Conservation (phyloP, 2,329 filamentous ascomycete genomes). For the Paecilomyces formosus region DNA sequence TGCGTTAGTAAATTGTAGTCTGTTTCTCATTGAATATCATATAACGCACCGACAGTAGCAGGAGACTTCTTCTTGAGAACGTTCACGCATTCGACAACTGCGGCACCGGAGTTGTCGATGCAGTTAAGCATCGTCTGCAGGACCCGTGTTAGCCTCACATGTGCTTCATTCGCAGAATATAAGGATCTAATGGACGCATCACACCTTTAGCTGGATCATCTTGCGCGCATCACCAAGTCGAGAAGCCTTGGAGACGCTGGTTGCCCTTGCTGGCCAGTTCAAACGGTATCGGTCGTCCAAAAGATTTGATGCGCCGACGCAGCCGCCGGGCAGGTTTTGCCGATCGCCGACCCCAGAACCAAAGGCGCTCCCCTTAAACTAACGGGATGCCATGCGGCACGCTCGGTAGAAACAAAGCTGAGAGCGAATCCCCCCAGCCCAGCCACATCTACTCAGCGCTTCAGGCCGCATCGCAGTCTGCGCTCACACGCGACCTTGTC, state of each 20-base stretch:
- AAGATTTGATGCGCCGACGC: conserved; percentile 12
- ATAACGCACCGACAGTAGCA: conserved; percentile 71
- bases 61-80: conserved; percentile 80
- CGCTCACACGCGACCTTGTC: background rate
- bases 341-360: conserved; percentile 10
- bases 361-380: background rate
- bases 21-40: background rate
- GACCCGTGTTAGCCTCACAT: background rate
- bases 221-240: conserved; percentile 37
- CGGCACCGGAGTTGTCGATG: conserved; percentile 99
- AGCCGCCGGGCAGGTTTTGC: conserved; percentile 14
- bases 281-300: conserved; percentile 5
- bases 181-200: background rate
- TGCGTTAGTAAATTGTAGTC: background rate
- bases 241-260: conserved; percentile 7
- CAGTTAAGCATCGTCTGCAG: conserved; percentile 89
- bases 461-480: background rate
- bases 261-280: background rate
- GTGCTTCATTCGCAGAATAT: background rate
- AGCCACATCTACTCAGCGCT: background rate
- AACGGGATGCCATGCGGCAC: background rate
- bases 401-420: background rate
- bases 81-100: conserved; percentile 91
- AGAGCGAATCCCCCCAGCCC: background rate
- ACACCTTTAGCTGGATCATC: conserved; percentile 87